Evolutionary conservation across 805 yeast genomes (phyloP).

Genomic region (Candida saitoana): DNA sequence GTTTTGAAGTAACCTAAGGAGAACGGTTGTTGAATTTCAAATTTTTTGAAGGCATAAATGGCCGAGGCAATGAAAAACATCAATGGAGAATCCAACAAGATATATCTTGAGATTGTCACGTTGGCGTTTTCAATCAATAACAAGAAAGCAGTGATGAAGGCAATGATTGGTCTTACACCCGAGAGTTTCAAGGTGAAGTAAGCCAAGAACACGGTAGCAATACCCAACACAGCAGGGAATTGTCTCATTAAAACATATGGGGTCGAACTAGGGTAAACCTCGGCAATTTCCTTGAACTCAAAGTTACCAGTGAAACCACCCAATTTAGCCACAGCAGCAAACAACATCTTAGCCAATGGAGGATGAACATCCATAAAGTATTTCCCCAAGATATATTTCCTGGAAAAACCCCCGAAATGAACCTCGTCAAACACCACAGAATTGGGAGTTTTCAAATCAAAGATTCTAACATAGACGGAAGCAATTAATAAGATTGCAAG

Average conservation of each 20-base stretch:
- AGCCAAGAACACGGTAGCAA: constrained; percentile 59
- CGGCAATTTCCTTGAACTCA: constrained; percentile 63
- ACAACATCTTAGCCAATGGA: constrained; percentile 72
- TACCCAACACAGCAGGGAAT: constrained; percentile 65
- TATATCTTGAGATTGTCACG: constrained; percentile 70
- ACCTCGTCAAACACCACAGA: constrained; percentile 91
- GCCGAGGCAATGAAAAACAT: constrained; percentile 73
- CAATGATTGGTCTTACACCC: constrained; percentile 64
- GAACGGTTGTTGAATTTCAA: constrained; percentile 63
- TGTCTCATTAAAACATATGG: constrained; percentile 71
- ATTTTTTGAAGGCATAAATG: constrained; percentile 59
- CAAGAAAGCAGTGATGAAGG: constrained; percentile 52
- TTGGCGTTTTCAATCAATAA: constrained; percentile 64
- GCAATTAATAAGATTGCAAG: constrained; percentile 40
- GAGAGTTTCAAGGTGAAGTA: constrained; percentile 68
- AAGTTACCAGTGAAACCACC: constrained; percentile 75
- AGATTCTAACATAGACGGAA: constrained; percentile 58
- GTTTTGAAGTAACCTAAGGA: constrained; percentile 53
- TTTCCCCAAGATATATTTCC: constrained; percentile 63
- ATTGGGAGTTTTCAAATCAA: constrained; percentile 60
- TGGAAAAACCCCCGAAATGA: constrained; percentile 95
- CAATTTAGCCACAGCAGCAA: constrained; percentile 62
- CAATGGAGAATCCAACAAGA: constrained; percentile 72
- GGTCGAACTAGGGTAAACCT: constrained; percentile 49
- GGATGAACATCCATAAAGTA: constrained; percentile 78